Evolutionary conservation across 129 eudicot species (phyloP).

Genomic region (Flaveria sonorensis): DNA sequence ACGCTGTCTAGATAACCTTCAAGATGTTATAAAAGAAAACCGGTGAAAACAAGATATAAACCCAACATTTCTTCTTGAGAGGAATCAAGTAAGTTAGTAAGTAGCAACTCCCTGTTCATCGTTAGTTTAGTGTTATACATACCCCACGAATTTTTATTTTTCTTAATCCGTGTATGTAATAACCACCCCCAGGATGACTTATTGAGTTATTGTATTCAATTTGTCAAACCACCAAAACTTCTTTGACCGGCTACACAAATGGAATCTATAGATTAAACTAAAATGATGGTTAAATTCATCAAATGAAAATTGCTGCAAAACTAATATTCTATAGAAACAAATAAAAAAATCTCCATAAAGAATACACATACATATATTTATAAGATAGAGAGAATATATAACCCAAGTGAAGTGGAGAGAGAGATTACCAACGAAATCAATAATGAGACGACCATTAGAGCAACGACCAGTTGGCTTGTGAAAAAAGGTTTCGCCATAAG

Average conservation of each 20-base stretch:
- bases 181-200: too few species aligned
- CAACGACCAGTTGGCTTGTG: constrained; percentile 40
- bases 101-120: too few species aligned
- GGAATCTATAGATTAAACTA: background rate
- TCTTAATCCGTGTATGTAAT: too few species aligned
- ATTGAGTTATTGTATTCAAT: too few species aligned
- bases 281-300: background rate
- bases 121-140: too few species aligned
- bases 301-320: background rate
- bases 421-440: constrained; percentile 33
- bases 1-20: too few species aligned
- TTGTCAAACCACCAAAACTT: background rate
- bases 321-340: background rate
- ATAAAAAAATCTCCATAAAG: background rate
- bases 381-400: background rate
- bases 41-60: too few species aligned
- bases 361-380: background rate
- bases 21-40: too few species aligned
- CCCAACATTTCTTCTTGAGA: too few species aligned
- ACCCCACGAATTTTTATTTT: too few species aligned
- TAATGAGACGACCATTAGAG: constrained; percentile 41
- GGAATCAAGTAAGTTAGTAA: too few species aligned
- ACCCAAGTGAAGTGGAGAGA: background rate
- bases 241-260: too few species aligned
- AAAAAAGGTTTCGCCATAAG: constrained; percentile 35